phyloP scores from a whole-genome alignment of 441 rosid genomes.

The Rhodomyrtus psidioides region DNA sequence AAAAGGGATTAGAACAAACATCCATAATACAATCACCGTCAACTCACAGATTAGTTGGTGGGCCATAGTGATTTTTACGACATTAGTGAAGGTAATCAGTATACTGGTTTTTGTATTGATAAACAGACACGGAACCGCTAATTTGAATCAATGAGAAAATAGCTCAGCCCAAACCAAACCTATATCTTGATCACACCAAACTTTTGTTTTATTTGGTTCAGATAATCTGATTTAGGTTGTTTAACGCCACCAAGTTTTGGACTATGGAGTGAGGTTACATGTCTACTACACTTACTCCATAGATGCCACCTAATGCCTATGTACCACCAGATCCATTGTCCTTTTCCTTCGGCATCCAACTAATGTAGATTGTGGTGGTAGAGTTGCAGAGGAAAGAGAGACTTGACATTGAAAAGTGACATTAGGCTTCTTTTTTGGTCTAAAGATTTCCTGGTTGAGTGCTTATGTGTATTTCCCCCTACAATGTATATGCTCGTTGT shows the following conservation, averaged over 20 bases:
- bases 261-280: neutral
- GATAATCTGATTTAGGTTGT: neutral
- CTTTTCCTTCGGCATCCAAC: neutral
- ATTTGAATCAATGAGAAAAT: neutral
- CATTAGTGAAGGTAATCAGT: neutral
- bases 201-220: neutral
- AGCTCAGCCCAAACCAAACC: neutral
- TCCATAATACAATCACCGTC: neutral
- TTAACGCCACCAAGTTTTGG: neutral
- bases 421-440: neutral
- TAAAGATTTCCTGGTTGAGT: neutral
- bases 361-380: neutral
- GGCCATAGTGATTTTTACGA: neutral
- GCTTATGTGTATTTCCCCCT: neutral
- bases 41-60: neutral
- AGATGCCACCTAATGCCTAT: neutral
- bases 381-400: neutral
- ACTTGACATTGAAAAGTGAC: neutral
- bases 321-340: neutral
- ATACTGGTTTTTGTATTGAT: neutral
- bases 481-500: neutral
- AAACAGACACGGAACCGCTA: neutral
- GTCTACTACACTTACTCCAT: neutral
- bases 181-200: neutral
- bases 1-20: neutral